Evolutionary conservation across 1,284 basidiomycete species (phyloP).

Genomic region (Naganishia sp.): DNA sequence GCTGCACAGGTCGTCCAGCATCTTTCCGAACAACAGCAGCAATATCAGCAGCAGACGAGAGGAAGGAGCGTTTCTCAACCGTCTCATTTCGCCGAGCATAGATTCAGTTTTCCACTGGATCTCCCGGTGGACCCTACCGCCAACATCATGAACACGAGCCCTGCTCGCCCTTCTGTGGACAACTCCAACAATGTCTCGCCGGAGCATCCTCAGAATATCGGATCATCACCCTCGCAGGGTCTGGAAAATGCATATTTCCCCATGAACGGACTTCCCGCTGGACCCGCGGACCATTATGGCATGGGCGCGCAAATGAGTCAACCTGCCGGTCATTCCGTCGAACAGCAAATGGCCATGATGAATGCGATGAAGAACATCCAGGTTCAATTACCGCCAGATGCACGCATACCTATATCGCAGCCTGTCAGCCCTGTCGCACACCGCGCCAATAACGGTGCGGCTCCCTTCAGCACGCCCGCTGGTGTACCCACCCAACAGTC

Average conservation of each 20-base stretch:
- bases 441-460: constrained; percentile 4
- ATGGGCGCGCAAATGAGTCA: constrained; percentile 2
- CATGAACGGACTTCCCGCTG: constrained; percentile 3
- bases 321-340: not conserved
- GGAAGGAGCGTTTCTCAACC: constrained; percentile 29
- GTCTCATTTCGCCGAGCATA: constrained; percentile 17
- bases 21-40: constrained; percentile 13
- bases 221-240: constrained; percentile 14
- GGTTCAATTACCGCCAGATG: constrained; percentile 8
- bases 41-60: constrained; percentile 22
- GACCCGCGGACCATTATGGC: not conserved
- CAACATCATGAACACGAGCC: constrained; percentile 10
- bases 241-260: constrained; percentile 26
- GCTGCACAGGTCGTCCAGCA: constrained; percentile 9
- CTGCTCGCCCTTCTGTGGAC: constrained; percentile 1
- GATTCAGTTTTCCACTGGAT: constrained; percentile 17
- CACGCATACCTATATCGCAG: constrained; percentile 4
- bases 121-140: not conserved
- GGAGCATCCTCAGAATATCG: constrained; percentile 2
- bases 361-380: constrained; percentile 18
- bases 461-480: constrained; percentile 17
- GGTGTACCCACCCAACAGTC: constrained; percentile 1
- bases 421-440: constrained; percentile 13
- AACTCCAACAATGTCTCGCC: constrained; percentile 18
- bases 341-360: constrained; percentile 25